A percentile compares a stretch with the other conserved stretches of the same genome.
These are phyloP conservation scores for Suillus sp. DNA, from an alignment of 768 basidiomycete species.

Conservation along the genomic window DNA sequence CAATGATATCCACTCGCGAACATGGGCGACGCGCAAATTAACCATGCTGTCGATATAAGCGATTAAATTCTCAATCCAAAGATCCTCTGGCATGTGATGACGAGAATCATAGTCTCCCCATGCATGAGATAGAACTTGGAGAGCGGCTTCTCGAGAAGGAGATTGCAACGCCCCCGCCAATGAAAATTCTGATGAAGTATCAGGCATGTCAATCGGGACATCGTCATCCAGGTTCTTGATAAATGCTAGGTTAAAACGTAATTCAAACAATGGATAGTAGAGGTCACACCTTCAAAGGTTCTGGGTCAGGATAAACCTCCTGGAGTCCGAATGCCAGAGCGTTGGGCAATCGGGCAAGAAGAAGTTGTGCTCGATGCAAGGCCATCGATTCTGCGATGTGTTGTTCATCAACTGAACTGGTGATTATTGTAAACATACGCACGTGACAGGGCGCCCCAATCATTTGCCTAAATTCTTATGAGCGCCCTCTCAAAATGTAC, in stretches of 20 bases:
- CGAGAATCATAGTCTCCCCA: conserved; percentile 40
- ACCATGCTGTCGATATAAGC: conserved; percentile 42
- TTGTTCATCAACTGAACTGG: not conserved
- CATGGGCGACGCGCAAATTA: conserved; percentile 48
- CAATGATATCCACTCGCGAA: conserved; percentile 51
- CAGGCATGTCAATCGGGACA: conserved; percentile 37
- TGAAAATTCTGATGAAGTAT: conserved; percentile 42
- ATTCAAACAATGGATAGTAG: not conserved
- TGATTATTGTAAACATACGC: conserved; percentile 19
- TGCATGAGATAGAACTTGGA: conserved; percentile 20
- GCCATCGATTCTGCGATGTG: conserved; percentile 45
- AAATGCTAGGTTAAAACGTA: not conserved
- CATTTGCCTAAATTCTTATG: conserved; percentile 46
- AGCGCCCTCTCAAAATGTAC: not conserved
- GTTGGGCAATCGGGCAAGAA: conserved; percentile 44
- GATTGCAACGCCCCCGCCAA: conserved; percentile 11
- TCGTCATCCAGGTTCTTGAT: conserved; percentile 57
- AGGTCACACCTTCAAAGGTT: conserved; percentile 50
- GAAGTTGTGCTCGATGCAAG: conserved; percentile 47
- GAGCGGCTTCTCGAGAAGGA: not conserved
- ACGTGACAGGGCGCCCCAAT: conserved; percentile 69
- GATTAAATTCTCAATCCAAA: conserved; percentile 44
- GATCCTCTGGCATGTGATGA: conserved; percentile 37
- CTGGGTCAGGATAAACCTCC: conserved; percentile 46
- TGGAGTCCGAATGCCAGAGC: conserved; percentile 51